phyloP scores from a whole-genome alignment of 176 grass and related monocot genomes.

The Triticum turgidum region DNA sequence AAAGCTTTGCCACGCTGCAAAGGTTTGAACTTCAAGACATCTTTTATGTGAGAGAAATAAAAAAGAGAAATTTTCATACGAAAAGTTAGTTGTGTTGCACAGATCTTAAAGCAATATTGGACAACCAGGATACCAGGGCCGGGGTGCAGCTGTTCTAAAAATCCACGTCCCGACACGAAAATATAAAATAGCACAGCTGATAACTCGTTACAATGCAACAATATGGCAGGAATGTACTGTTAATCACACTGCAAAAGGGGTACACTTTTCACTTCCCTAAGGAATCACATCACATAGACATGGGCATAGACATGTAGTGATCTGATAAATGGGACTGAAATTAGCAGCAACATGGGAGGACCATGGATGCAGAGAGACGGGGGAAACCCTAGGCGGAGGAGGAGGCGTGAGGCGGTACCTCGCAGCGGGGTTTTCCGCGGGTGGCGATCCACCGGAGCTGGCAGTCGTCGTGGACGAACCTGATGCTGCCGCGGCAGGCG shows the following conservation, averaged over 20 bases:
- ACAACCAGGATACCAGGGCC: too few relatives aligned
- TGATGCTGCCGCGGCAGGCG: conserved; percentile 36
- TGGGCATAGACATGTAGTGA: not conserved
- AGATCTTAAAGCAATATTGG: too few relatives aligned
- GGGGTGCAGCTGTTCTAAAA: too few relatives aligned
- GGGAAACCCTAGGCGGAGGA: too few relatives aligned
- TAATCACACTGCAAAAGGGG: not conserved
- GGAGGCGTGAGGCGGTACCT: not conserved
- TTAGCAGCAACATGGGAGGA: not conserved
- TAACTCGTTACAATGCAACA: not conserved
- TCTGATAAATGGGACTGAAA: not conserved
- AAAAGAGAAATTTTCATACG: too few relatives aligned
- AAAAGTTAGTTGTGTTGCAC: too few relatives aligned
- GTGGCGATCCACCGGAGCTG: conserved; percentile 36
- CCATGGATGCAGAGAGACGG: too few relatives aligned
- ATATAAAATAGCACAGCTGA: too few relatives aligned
- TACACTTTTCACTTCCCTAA: not conserved
- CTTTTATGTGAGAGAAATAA: too few relatives aligned
- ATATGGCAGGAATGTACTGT: not conserved
- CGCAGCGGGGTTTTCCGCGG: not conserved
- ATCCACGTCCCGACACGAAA: too few relatives aligned
- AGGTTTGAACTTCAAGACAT: too few relatives aligned
- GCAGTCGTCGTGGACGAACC: conserved; percentile 49
- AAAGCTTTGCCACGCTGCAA: too few relatives aligned
- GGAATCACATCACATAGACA: not conserved